Conservation (phyloP, 768 basidiomycete genomes). For the Pisolithus albus region DNA sequence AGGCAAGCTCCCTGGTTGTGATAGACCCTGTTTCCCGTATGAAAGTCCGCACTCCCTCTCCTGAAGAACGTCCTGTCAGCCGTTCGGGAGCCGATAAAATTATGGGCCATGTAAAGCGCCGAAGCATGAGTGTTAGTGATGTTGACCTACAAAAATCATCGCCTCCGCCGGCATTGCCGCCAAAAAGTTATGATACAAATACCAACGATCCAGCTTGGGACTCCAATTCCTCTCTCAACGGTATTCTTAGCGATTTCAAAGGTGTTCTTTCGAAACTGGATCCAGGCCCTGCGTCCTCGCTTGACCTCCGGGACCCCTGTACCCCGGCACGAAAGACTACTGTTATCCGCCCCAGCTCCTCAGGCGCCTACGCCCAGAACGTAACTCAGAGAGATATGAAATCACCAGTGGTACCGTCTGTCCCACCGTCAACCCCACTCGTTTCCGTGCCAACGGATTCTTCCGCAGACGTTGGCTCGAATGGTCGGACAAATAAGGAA, state of each 20-base stretch:
- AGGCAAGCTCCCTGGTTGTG: constrained; percentile 53
- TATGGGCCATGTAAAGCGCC: constrained; percentile 40
- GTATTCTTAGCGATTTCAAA: constrained; percentile 66
- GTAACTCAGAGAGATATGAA: constrained; percentile 14
- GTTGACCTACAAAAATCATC: constrained; percentile 47
- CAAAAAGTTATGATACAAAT: constrained; percentile 20
- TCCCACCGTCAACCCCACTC: constrained; percentile 14
- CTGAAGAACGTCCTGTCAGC: constrained; percentile 25
- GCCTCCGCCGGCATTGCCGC: constrained; percentile 31
- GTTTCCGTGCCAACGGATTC: constrained; percentile 20
- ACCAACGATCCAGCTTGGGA: constrained; percentile 34
- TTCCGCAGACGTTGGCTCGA: constrained; percentile 32
- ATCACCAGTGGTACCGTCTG: constrained; percentile 14
- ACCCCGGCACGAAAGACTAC: constrained; percentile 43
- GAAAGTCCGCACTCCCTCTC: constrained; percentile 27
- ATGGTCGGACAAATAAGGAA: constrained; percentile 39
- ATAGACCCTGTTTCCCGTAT: constrained; percentile 42
- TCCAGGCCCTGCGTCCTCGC: constrained; percentile 39
- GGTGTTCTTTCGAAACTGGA: constrained; percentile 66
- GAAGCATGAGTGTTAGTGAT: constrained; percentile 71
- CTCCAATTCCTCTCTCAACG: constrained; percentile 40
- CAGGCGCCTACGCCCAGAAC: constrained; percentile 23
- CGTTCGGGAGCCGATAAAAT: constrained; percentile 23
- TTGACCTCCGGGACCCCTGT: constrained; percentile 64
- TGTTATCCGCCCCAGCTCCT: constrained; percentile 31